Evolutionary conservation across 257 asterid genomes (phyloP).

Genomic region (Mitragyna speciosa): DNA sequence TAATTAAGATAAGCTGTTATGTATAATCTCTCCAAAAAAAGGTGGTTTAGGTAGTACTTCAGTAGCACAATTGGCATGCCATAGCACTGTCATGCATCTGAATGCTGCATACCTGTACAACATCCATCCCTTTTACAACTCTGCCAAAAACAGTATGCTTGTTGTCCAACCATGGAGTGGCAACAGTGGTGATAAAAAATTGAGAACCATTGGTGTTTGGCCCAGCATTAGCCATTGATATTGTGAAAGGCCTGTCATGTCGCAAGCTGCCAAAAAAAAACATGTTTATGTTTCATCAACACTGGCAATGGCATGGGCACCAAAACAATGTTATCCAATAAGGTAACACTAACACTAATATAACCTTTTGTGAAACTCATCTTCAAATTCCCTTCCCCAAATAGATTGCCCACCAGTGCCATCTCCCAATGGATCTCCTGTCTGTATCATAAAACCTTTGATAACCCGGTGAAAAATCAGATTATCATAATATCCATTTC

Average conservation of each 20-base stretch:
- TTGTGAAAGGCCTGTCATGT: conserved; percentile 94
- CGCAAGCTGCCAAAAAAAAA: conserved; percentile 65
- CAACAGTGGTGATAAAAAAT: conserved; percentile 90
- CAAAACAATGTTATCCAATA: not conserved
- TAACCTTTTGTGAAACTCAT: conserved; percentile 96
- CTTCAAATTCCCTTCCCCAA: conserved; percentile 99
- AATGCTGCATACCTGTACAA: conserved; percentile 72
- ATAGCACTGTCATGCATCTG: not conserved
- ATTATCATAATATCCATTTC: conserved; percentile 92
- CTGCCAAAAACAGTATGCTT: conserved; percentile 98
- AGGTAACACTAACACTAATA: not conserved
- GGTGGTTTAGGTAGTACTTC: not conserved
- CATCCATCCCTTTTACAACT: conserved; percentile 95
- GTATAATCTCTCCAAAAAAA: not conserved
- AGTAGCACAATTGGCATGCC: not conserved
- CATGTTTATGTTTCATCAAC: not conserved
- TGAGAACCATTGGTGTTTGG: conserved; percentile 98
- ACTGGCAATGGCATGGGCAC: not conserved
- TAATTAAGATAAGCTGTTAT: conserved; percentile 2
- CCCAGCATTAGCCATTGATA: conserved; percentile 99
- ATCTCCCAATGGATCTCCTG: conserved; percentile 99
- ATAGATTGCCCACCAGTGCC: conserved; percentile 99
- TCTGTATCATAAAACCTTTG: conserved; percentile 95
- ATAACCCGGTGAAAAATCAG: conserved; percentile 95
- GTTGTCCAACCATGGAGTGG: conserved; percentile 99